phyloP scores from a whole-genome alignment of 2,329 filamentous ascomycete genomes.

The Fusarium temperatum region DNA sequence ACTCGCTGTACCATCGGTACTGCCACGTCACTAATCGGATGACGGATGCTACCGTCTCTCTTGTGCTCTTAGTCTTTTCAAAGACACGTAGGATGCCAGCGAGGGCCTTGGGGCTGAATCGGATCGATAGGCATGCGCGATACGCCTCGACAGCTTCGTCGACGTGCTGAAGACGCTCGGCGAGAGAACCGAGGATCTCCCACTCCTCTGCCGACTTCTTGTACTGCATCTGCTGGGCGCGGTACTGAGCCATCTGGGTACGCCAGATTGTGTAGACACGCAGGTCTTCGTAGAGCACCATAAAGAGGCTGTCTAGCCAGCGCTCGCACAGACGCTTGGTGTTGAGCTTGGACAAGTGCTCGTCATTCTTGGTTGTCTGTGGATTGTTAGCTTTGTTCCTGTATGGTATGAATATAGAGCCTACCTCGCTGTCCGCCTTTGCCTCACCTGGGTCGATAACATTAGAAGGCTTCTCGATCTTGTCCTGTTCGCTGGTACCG shows the following conservation, averaged over 20 bases:
- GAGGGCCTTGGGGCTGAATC: constrained; percentile 94
- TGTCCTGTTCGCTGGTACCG: constrained; percentile 54
- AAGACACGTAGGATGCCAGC: constrained; percentile 83
- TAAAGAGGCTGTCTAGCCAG: constrained; percentile 98
- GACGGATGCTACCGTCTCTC: constrained; percentile 83
- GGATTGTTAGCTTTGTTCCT: constrained; percentile 26
- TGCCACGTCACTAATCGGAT: constrained; percentile 97
- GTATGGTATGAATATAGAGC: constrained; percentile 30
- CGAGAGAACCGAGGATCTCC: constrained; percentile 95
- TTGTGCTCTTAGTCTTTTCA: constrained; percentile 79
- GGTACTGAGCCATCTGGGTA: constrained; percentile 95
- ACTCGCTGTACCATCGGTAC: constrained; percentile 99
- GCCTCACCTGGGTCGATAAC: constrained; percentile 80
- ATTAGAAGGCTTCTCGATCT: constrained; percentile 80
- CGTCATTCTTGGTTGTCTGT: constrained; percentile 71
- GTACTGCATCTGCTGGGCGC: constrained; percentile 92
- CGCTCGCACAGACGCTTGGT: constrained; percentile 97
- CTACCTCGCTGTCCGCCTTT: constrained; percentile 74
- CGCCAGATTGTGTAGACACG: constrained; percentile 99
- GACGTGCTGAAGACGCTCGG: constrained; percentile 89
- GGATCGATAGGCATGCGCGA: constrained; percentile 82
- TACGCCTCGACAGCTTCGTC: constrained; percentile 96
- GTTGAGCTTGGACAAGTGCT: constrained; percentile 87
- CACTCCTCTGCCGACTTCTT: constrained; percentile 97
- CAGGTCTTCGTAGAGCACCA: constrained; percentile 98